phyloP scores from a whole-genome alignment of 208 protist species.

The Acanthamoeba lenticulata region DNA sequence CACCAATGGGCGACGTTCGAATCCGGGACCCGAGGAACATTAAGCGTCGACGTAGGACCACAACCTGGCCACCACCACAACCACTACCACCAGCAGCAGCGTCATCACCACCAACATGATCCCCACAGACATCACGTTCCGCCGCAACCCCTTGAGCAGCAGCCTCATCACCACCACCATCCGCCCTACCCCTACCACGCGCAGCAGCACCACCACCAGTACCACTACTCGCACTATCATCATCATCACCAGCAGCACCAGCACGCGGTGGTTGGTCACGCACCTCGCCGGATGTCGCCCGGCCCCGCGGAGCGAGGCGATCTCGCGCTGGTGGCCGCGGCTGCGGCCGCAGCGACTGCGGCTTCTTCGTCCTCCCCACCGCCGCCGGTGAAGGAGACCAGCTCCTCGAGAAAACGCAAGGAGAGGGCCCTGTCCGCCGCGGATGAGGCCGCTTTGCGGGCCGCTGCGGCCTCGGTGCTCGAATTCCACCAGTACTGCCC shows the following conservation, averaged over 20 bases:
- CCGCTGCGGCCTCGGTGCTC: background rate
- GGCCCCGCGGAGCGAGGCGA: too few species aligned
- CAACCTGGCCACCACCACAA: background rate
- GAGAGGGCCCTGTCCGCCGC: background rate
- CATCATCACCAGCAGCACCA: background rate
- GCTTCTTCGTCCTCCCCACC: background rate
- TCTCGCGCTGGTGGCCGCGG: background rate
- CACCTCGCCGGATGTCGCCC: background rate
- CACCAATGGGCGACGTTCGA: background rate
- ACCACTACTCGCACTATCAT: background rate
- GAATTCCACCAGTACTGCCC: constrained; percentile 12
- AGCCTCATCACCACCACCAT: background rate
- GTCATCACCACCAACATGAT: too few species aligned
- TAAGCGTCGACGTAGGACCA: background rate
- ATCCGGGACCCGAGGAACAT: background rate
- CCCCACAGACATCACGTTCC: too few species aligned
- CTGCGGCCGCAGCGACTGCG: background rate
- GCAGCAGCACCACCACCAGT: background rate
- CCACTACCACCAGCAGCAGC: background rate
- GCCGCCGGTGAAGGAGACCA: background rate
- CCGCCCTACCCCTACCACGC: background rate
- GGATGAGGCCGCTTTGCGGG: background rate
- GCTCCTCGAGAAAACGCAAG: background rate
- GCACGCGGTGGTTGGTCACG: background rate
- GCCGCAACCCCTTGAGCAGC: too few species aligned